A percentile compares a stretch with the other conserved stretches of the same genome.
Conservation (phyloP, 495 filamentous ascomycete genomes). For the Tuber melanosporum region DNA sequence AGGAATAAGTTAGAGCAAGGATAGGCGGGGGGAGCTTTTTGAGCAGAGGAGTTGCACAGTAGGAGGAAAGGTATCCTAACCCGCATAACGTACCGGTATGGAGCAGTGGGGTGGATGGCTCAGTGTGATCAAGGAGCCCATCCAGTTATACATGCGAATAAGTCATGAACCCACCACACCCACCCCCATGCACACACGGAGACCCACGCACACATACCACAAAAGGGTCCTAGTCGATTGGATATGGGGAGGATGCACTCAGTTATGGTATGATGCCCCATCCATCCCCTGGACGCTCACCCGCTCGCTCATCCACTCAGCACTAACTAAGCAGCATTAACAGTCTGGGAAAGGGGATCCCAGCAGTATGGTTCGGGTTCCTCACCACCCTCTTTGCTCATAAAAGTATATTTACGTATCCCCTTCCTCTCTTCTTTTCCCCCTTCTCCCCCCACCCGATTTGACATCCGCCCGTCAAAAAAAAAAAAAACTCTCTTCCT, state of each 20-base stretch:
- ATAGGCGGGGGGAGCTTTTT: neutral
- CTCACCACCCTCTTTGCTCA: conserved; percentile 20
- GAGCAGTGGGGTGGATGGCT: conserved; percentile 21
- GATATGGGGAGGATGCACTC: neutral
- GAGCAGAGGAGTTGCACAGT: neutral
- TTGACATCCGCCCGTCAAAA: conserved; percentile 19
- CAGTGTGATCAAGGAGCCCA: conserved; percentile 8
- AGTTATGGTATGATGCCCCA: conserved; percentile 5
- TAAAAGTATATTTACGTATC: conserved; percentile 39
- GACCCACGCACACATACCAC: conserved; percentile 32
- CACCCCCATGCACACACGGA: conserved; percentile 12
- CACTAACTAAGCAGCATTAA: conserved; percentile 29
- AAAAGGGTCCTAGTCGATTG: neutral
- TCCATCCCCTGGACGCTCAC: conserved; percentile 33
- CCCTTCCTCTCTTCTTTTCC: conserved; percentile 24
- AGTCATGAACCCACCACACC: conserved; percentile 16
- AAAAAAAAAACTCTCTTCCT: conserved; percentile 6
- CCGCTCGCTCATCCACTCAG: conserved; percentile 32
- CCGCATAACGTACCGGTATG: conserved; percentile 9
- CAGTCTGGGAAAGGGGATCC: conserved; percentile 37
- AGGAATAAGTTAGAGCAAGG: conserved; percentile 17
- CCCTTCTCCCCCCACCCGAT: conserved; percentile 26
- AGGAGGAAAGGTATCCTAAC: neutral
- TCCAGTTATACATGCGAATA: conserved; percentile 13
- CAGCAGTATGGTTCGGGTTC: conserved; percentile 35